phyloP scores from a whole-genome alignment of 345 rosid species.

The Durio zibethinus region DNA sequence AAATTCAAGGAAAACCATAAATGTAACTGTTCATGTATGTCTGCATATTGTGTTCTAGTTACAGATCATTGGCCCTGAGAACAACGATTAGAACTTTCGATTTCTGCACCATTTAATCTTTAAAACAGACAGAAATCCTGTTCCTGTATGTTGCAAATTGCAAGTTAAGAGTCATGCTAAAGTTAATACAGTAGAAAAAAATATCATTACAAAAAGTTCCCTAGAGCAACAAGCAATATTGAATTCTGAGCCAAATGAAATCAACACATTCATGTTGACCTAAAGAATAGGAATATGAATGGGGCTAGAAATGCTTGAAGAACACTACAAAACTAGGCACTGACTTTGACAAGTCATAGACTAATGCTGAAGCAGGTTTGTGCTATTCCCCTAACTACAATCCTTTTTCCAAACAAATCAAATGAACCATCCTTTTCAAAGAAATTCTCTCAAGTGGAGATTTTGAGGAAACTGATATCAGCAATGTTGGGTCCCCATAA shows the following conservation, averaged over 20 bases:
- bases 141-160: no score
- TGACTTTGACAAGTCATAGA: conserved; percentile 18
- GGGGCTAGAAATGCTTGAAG: background rate
- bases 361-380: conserved; percentile 10
- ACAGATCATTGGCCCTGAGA: no score
- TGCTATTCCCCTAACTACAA: background rate
- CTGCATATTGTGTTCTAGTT: background rate
- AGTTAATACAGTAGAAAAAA: no score
- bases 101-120: no score
- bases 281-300: background rate
- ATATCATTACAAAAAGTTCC: background rate
- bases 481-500: conserved; percentile 8
- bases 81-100: no score
- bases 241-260: background rate
- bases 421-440: conserved; percentile 7
- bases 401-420: background rate
- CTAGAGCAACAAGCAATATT: background rate
- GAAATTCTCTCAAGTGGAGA: background rate
- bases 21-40: background rate
- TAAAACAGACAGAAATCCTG: no score
- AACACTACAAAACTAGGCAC: background rate
- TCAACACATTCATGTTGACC: no score
- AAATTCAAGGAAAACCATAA: background rate
- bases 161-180: no score
- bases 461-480: conserved; percentile 24